A percentile compares a stretch with the other conserved stretches of the same genome.
Evolutionary conservation across 805 yeast genomes (phyloP).

Genomic region (Cyberlindnera sargentensis): DNA sequence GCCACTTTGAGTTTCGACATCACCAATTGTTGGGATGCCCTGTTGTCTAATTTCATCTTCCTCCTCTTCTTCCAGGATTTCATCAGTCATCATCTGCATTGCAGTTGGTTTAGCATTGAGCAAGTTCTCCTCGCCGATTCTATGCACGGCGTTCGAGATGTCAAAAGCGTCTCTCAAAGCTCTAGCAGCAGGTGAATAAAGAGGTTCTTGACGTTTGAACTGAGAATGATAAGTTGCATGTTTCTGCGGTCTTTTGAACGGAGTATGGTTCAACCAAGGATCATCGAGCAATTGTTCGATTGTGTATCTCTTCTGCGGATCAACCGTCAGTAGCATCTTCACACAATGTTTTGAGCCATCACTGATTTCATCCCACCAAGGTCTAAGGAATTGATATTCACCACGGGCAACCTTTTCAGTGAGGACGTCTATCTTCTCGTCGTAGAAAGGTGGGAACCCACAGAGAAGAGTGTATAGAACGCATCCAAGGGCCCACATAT

Average conservation of each 20-base stretch:
- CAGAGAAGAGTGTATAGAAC: conserved; percentile 61
- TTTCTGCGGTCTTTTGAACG: conserved; percentile 19
- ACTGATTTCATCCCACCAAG: conserved; percentile 88
- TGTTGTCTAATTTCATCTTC: conserved; percentile 15
- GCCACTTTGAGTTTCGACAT: conserved; percentile 16
- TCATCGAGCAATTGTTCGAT: conserved; percentile 61
- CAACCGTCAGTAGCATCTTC: conserved; percentile 55
- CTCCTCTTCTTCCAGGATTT: conserved; percentile 21
- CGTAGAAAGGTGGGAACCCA: conserved; percentile 74
- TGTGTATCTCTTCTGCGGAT: conserved; percentile 62
- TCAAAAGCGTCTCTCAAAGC: conserved; percentile 84
- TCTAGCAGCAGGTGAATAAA: conserved; percentile 66
- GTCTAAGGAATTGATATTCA: conserved; percentile 63
- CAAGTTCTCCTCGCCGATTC: conserved; percentile 30
- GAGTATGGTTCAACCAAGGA: conserved; percentile 50
- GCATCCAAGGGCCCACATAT: conserved; percentile 71
- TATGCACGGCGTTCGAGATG: conserved; percentile 77
- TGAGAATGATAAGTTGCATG: conserved; percentile 8
- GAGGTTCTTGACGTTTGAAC: conserved; percentile 21
- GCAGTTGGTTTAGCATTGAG: conserved; percentile 6
- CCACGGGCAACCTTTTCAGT: conserved; percentile 67
- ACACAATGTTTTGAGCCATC: conserved; percentile 66
- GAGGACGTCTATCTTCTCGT: conserved; percentile 54
- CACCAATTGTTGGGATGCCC: conserved; percentile 7
- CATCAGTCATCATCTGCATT: background rate